Percentiles rank a stretch among this genome's conserved stretches.
These are phyloP conservation scores for Candida succiphila DNA, from an alignment of 805 yeast genomes.

Conservation along the genomic window DNA sequence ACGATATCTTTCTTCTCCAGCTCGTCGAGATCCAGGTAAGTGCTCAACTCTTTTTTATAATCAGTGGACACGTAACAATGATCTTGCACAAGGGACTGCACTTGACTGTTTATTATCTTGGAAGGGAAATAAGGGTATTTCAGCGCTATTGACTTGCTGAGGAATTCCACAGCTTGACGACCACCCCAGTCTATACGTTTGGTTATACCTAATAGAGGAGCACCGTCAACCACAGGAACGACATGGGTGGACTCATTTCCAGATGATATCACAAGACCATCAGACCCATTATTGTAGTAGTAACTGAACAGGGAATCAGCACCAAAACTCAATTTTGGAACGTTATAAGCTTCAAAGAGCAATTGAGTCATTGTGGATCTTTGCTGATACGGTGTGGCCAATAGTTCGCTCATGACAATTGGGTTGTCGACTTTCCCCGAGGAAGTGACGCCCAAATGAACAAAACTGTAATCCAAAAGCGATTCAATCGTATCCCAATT, in stretches of 20 bases:
- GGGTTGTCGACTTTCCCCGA: constrained; percentile 62
- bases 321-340: constrained; percentile 70
- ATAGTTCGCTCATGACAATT: constrained; percentile 66
- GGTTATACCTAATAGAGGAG: constrained; percentile 53
- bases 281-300: constrained; percentile 45
- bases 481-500: constrained; percentile 90
- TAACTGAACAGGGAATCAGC: constrained; percentile 76
- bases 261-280: constrained; percentile 72
- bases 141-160: constrained; percentile 54
- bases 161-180: constrained; percentile 51
- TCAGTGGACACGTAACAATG: constrained; percentile 69
- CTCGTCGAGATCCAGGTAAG: constrained; percentile 47
- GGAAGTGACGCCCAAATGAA: constrained; percentile 60
- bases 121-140: constrained; percentile 92
- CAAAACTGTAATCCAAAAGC: constrained; percentile 74
- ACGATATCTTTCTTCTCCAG: constrained; percentile 66
- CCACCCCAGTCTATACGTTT: constrained; percentile 94
- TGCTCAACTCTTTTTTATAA: constrained; percentile 53
- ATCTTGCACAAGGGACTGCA: constrained; percentile 59
- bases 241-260: constrained; percentile 79
- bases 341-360: constrained; percentile 73
- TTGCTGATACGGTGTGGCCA: constrained; percentile 63
- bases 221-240: constrained; percentile 71
- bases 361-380: constrained; percentile 71
- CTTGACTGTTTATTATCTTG: constrained; percentile 52